These are phyloP conservation scores for Rhododendron ovatum DNA, from an alignment of 148 eudicot genomes.

Conservation along the genomic window DNA sequence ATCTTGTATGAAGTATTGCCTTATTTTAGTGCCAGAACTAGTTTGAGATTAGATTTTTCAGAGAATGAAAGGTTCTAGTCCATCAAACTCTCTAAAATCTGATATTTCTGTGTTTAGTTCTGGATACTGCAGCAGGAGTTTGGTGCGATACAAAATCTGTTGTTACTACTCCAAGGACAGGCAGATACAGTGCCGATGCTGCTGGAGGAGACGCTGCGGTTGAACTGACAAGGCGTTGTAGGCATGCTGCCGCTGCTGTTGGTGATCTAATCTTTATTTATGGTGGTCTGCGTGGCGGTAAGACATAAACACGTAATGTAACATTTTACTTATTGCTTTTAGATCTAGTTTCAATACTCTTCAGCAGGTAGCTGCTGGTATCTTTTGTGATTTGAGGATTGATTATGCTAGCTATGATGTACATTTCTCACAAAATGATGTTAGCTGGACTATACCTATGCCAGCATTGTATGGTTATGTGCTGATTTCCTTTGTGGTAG, in stretches of 20 bases:
- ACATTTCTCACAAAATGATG: neutral
- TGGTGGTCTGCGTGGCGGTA: constrained; percentile 99
- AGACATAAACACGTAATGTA: constrained; percentile 16
- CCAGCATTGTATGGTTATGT: neutral
- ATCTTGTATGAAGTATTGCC: neutral
- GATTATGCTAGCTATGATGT: neutral
- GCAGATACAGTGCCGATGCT: constrained; percentile 95
- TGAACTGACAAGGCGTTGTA: constrained; percentile 93
- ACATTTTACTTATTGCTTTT: neutral
- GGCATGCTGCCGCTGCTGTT: constrained; percentile 98
- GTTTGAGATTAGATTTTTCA: neutral
- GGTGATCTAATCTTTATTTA: constrained; percentile 88
- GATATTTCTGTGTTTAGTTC: constrained; percentile 38
- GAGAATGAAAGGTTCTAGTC: neutral
- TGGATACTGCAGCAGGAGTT: constrained; percentile 99
- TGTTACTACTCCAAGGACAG: constrained; percentile 91
- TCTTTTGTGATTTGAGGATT: neutral
- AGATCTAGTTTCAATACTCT: neutral
- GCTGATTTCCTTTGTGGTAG: neutral
- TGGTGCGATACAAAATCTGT: constrained; percentile 98
- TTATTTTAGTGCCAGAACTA: neutral
- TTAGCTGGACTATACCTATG: neutral
- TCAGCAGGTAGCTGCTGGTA: neutral
- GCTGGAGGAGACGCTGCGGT: constrained; percentile 98
- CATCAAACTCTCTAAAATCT: neutral